Conservation (phyloP, 306 rosid species). For the Trifolium pratense region DNA sequence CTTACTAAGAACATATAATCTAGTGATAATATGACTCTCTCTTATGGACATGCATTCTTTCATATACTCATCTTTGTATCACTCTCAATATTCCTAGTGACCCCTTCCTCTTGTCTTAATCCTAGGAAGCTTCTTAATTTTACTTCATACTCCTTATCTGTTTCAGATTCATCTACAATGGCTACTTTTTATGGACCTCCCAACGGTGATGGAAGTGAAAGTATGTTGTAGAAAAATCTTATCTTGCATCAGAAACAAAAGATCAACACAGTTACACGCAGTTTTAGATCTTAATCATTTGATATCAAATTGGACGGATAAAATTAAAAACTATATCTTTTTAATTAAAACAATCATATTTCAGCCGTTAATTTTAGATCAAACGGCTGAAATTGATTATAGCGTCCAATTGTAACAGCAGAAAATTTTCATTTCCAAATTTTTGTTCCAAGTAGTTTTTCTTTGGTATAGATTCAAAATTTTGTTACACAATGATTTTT, state of each 20-base stretch:
- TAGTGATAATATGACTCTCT: slow-evolving; percentile 39
- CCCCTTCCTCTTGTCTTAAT: slow-evolving; percentile 50
- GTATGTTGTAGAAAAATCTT: too few species aligned
- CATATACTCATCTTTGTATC: background rate
- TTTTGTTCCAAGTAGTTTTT: background rate
- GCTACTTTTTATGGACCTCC: slow-evolving; percentile 76
- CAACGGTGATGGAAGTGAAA: slow-evolving; percentile 68
- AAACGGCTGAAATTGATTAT: too few species aligned
- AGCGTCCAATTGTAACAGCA: too few species aligned
- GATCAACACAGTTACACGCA: too few species aligned
- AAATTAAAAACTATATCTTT: too few species aligned
- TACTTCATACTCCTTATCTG: slow-evolving; percentile 40
- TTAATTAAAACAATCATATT: too few species aligned
- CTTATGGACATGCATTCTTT: slow-evolving; percentile 18
- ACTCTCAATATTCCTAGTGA: slow-evolving; percentile 38
- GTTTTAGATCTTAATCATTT: too few species aligned
- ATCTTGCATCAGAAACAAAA: too few species aligned
- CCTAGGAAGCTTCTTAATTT: slow-evolving; percentile 49
- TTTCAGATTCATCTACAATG: slow-evolving; percentile 46
- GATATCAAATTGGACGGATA: too few species aligned
- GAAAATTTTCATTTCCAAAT: too few species aligned
- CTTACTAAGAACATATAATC: background rate
- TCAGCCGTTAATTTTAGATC: too few species aligned
- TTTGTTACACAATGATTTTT: background rate
- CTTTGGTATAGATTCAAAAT: background rate